A percentile compares a stretch with the other conserved stretches of the same genome.
Evolutionary conservation across 176 grass and related monocot genomes (phyloP).

Genomic region (Raddia distichophylla): DNA sequence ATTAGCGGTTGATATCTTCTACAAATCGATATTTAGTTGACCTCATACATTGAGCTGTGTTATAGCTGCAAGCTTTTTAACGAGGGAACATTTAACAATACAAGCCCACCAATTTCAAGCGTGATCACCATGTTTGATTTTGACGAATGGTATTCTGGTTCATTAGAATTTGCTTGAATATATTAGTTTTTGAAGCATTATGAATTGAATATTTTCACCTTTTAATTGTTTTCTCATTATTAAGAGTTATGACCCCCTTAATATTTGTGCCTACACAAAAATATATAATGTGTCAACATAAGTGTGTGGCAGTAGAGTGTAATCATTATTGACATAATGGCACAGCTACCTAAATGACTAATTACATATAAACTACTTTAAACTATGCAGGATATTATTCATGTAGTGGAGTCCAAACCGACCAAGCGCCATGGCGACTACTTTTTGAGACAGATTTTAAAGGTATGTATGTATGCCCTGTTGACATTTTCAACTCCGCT

Average conservation of each 20-base stretch:
- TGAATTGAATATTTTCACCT: background rate
- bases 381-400: constrained; percentile 69
- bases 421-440: constrained; percentile 82
- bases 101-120: background rate
- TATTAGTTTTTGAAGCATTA: background rate
- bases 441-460: constrained; percentile 96
- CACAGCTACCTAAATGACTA: background rate
- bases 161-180: background rate
- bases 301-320: background rate
- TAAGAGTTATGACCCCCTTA: background rate
- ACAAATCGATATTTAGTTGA: background rate
- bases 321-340: background rate
- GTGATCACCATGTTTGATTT: background rate
- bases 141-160: background rate
- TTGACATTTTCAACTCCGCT: background rate
- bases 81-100: background rate
- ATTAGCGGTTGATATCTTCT: background rate
- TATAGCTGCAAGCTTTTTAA: background rate
- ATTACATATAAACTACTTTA: constrained; percentile 11
- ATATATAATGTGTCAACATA: background rate
- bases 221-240: background rate
- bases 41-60: background rate
- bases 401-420: constrained; percentile 83
- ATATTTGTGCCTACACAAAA: background rate
- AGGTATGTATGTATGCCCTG: constrained; percentile 46